These are phyloP conservation scores for Neurospora tetrasperma DNA, from an alignment of 495 filamentous ascomycete species.

Conservation along the genomic window DNA sequence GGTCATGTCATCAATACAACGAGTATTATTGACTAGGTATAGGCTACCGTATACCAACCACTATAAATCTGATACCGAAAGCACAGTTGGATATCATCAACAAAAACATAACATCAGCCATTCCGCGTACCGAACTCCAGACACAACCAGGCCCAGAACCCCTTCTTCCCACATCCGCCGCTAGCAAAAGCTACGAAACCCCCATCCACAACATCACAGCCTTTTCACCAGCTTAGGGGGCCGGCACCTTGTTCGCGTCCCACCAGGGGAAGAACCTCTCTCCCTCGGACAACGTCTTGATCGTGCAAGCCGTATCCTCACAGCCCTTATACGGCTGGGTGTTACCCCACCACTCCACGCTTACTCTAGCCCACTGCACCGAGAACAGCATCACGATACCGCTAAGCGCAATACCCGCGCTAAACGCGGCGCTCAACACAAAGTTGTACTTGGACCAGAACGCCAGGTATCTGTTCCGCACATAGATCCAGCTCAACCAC, in stretches of 20 bases:
- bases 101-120: background rate
- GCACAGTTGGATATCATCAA: background rate
- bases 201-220: too few relatives aligned
- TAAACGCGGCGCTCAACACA: conserved; percentile 28
- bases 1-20: background rate
- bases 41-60: background rate
- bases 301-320: conserved; percentile 17
- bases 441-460: conserved; percentile 40
- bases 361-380: conserved; percentile 23
- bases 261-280: conserved; percentile 7
- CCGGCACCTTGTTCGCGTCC: background rate
- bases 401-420: conserved; percentile 28
- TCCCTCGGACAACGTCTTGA: conserved; percentile 16
- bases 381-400: conserved; percentile 34
- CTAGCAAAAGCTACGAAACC: too few relatives aligned
- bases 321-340: conserved; percentile 22
- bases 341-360: conserved; percentile 36
- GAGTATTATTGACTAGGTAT: background rate
- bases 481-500: conserved; percentile 27
- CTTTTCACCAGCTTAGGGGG: background rate
- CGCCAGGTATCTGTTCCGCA: conserved; percentile 25
- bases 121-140: background rate
- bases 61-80: background rate
- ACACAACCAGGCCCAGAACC: background rate
- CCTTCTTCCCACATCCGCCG: too few relatives aligned